These are phyloP conservation scores for Antitrichia curtipendula DNA, from an alignment of 225 moss, liverwort and hornwort species.

Conservation along the genomic window DNA sequence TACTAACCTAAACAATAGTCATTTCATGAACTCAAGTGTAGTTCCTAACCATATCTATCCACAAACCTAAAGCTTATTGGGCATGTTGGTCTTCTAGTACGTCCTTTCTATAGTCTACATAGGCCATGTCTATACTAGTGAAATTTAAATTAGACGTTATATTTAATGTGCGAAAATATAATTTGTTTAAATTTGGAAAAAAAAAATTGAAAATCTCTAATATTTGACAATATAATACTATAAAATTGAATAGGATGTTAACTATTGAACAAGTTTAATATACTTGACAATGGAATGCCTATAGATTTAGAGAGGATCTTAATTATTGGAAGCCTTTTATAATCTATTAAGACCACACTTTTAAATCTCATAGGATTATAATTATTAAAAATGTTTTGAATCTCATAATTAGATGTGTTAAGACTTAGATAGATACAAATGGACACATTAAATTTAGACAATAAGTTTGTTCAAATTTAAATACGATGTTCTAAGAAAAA, in stretches of 20 bases:
- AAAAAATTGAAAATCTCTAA: accelerated
- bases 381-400: background rate
- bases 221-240: background rate
- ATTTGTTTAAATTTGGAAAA: background rate
- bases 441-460: background rate
- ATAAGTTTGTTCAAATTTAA: accelerated
- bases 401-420: background rate
- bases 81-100: accelerated
- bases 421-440: background rate
- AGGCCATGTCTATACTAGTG: background rate
- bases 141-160: background rate
- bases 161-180: background rate
- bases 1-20: background rate
- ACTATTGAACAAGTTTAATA: background rate
- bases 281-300: background rate
- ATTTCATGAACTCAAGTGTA: background rate
- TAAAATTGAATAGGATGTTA: background rate
- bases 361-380: background rate
- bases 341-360: background rate
- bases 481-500: accelerated
- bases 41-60: background rate
- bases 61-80: too few relatives aligned
- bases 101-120: accelerated
- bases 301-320: background rate
- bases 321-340: accelerated